Evolutionary conservation across 2,329 filamentous ascomycete genomes (phyloP), one percentile per base, ranked within the genome.

Genomic region (Amphichorda felina): DNA sequence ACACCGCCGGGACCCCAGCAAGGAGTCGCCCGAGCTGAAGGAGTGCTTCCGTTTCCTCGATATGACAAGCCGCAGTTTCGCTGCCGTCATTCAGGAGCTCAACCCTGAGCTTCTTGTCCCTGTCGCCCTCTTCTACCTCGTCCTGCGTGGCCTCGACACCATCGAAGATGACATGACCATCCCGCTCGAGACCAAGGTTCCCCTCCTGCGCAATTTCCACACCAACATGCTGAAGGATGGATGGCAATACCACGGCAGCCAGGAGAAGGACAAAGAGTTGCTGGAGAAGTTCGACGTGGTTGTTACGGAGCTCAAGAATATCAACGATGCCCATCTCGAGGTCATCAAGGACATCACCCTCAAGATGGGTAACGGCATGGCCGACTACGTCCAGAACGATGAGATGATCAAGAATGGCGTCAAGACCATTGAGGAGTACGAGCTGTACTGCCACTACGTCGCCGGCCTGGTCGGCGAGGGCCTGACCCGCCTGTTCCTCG

Each of bases 161-260:
- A 84, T 98, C 41, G 91, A 98, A 62, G 91, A 98, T 67, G 91
- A 98, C 60, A 96, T 95, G 78, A 94, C 87, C 5, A 80, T 98
- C 41, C 68, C 81, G 3, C 63, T 89, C 27, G 70, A 74, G 44
- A 79, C 72, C 51, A 98, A 98, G 64, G 82, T 93, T 52, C 86
- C 87, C 2, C 61, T 95, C 38, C 67, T 98, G 41, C 77, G 89
- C 42, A 69, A 81, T 32, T 98, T 98, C 59, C 68, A 93, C 54
- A 63, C 81, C 37, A 70, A 80, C 44, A 70, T 96, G 51, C 79
- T 86, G 45, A 60, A 80, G 43, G 84, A 94, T 44, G 88, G 86
- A 36, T 98, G 91, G 91, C 93, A 75, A 5, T 98, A 88, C 54
- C 72, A 74, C 38, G 85, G 78, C 39, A 95, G 84, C 51, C 77